These are phyloP conservation scores for Raffaelea ambrosiae DNA, from an alignment of 2,329 filamentous ascomycete species.

Conservation along the genomic window DNA sequence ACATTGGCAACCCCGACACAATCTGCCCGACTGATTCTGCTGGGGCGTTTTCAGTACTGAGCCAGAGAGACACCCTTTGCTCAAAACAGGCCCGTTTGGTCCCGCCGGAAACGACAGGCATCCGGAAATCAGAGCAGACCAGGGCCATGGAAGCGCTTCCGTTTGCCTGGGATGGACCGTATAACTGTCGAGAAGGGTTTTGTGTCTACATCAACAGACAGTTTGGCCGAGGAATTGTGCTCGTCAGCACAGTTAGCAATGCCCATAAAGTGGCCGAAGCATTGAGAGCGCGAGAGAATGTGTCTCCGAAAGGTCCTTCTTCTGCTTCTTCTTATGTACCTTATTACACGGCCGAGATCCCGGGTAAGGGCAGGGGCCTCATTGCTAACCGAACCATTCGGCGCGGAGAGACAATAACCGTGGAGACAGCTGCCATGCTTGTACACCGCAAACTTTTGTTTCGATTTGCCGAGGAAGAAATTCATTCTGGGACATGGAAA, in stretches of 20 bases:
- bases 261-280: constrained; percentile 5
- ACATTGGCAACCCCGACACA: too few species aligned
- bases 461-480: not conserved
- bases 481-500: too few species aligned
- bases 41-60: too few species aligned
- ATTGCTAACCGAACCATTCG: constrained; percentile 25
- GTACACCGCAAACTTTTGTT: constrained; percentile 16
- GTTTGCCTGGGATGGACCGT: too few species aligned
- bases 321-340: constrained; percentile 10
- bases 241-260: constrained; percentile 12
- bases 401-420: constrained; percentile 26
- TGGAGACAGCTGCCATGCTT: constrained; percentile 20
- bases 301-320: not conserved
- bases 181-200: too few species aligned
- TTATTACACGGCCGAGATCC: constrained; percentile 19
- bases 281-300: too few species aligned
- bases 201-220: not conserved
- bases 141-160: too few species aligned
- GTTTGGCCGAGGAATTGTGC: constrained; percentile 13
- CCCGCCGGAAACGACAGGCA: too few species aligned
- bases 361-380: constrained; percentile 26
- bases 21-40: too few species aligned
- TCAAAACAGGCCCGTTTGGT: too few species aligned
- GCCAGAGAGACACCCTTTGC: too few species aligned
- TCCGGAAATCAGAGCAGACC: too few species aligned